phyloP scores from a whole-genome alignment of 1,139 yeast species.

The Candida tropicalis region DNA sequence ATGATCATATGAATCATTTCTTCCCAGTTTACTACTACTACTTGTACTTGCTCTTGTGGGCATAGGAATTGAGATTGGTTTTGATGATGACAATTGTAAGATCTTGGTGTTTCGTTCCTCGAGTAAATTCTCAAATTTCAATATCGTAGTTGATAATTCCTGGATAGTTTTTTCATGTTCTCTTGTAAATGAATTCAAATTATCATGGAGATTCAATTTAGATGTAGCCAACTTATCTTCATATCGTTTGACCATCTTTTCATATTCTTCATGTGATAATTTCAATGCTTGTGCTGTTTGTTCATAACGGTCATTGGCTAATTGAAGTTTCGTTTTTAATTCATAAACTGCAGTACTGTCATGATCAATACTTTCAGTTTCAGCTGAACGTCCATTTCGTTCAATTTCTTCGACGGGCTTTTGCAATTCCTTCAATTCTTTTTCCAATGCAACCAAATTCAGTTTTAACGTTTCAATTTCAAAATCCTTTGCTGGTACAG shows the following conservation, averaged over 20 bases:
- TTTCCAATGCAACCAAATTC: slow-evolving; percentile 18
- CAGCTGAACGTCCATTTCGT: not conserved
- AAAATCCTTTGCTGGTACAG: slow-evolving; percentile 27
- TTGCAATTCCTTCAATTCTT: not conserved
- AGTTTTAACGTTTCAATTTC: slow-evolving; percentile 25
- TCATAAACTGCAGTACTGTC: slow-evolving; percentile 18
- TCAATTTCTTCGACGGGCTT: not conserved
- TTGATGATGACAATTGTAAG: slow-evolving; percentile 39
- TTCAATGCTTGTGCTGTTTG: slow-evolving; percentile 21
- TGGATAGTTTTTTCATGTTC: slow-evolving; percentile 36
- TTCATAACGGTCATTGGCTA: slow-evolving; percentile 22
- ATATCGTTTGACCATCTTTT: slow-evolving; percentile 20
- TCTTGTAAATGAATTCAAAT: slow-evolving; percentile 22
- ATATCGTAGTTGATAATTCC: slow-evolving; percentile 31
- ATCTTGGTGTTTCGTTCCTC: slow-evolving; percentile 42
- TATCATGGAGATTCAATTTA: slow-evolving; percentile 31
- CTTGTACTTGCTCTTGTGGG: slow-evolving; percentile 5
- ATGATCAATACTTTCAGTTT: not conserved
- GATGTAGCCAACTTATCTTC: slow-evolving; percentile 28
- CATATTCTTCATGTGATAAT: slow-evolving; percentile 20
- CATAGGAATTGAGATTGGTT: slow-evolving; percentile 46
- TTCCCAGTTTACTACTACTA: slow-evolving; percentile 8
- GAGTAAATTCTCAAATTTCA: slow-evolving; percentile 38
- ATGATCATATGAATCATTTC: slow-evolving; percentile 12
- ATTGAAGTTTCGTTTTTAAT: slow-evolving; percentile 23